A percentile compares a stretch with the other conserved stretches of the same genome.
Conservation (phyloP, 2,329 filamentous ascomycete species). For the Spiromastix sp. region DNA sequence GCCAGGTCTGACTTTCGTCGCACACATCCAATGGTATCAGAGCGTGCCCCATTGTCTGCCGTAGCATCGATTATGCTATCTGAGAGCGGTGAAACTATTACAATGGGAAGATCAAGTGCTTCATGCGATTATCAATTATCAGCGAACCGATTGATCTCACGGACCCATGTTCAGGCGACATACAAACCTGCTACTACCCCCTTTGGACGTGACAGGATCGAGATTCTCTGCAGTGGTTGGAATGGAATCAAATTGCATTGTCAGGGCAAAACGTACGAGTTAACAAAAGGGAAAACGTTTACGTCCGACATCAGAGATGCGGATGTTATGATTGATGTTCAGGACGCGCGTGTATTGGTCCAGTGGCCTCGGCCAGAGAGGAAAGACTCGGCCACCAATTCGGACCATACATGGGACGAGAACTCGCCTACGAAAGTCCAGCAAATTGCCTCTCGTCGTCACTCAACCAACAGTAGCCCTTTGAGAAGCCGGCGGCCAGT, state of each 20-base stretch:
- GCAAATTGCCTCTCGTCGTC: constrained; percentile 14
- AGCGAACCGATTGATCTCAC: constrained; percentile 82
- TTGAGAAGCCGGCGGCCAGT: constrained; percentile 54
- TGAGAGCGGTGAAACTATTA: constrained; percentile 67
- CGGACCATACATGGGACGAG: constrained; percentile 63
- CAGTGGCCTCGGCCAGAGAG: constrained; percentile 64
- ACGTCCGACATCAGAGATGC: constrained; percentile 77
- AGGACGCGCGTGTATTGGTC: constrained; percentile 80
- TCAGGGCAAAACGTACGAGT: constrained; percentile 73
- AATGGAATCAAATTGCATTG: constrained; percentile 91
- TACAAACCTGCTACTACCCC: constrained; percentile 62
- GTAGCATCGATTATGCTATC: constrained; percentile 75
- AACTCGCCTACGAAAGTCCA: constrained; percentile 36
- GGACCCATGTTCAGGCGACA: constrained; percentile 80
- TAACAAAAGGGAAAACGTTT: constrained; percentile 82
- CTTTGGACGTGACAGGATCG: constrained; percentile 65
- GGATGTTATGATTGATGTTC: constrained; percentile 91
- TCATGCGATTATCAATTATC: constrained; percentile 94
- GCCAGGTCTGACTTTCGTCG: constrained; percentile 48
- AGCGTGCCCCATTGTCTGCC: constrained; percentile 71
- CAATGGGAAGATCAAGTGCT: constrained; percentile 89
- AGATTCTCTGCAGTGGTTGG: constrained; percentile 89
- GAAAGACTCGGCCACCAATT: constrained; percentile 42
- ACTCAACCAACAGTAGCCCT: constrained; percentile 27
- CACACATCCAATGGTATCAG: constrained; percentile 55